Evolutionary conservation across 2,329 filamentous ascomycete genomes (phyloP), one percentile per base, ranked within the genome.

Genomic region (Chaetomium strumarium): DNA sequence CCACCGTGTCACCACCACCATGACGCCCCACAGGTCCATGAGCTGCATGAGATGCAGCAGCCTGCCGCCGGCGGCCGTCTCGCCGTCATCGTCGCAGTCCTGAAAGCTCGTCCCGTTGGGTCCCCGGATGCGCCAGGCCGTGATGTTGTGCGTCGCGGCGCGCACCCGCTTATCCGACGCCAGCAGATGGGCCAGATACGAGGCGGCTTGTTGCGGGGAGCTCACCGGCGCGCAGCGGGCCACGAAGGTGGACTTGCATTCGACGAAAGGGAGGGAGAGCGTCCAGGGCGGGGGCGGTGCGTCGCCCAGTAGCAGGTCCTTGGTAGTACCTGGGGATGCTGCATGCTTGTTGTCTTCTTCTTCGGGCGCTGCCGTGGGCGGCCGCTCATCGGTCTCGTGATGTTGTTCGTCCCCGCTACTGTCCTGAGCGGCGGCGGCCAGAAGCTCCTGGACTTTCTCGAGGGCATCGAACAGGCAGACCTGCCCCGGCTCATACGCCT

Each of bases 1-100:
- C 93, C 93, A 99, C 57, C 93, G 75, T 37, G 88, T 90, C 29
- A 99, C 92, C 3, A 99, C 86, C 0, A 99, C 90, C 74, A 97
- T 85, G 14, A 86, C 85, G 68, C 95, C 82, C 90, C 91, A 96
- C 11, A 95, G 77, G 64, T 91, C 88, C 88, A 96, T 96, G 56
- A 96, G 72, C 73, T 96, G 90, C 84, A 99, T 86, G 30, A 99
- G 74, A 71, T 95, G 90, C 55, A 97, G 70, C 64, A 99, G 70
- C 39, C 93, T 78, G 0, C 86, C 84, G 0, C 93, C 93, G 0
- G 93, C 93, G 6, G 93, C 93, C 24, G 88, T 88, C 76, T 99
- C 93, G 2, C 93, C 93, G 67, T 99, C 93, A 63, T 99, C 93
- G 63, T 99, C 88, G 65, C 86, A 96, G 70, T 99, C 93, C 68